Evolutionary conservation across 1,284 basidiomycete genomes (phyloP), one percentile per base, ranked within the genome.

Genomic region (Sporisorium scitamineum): DNA sequence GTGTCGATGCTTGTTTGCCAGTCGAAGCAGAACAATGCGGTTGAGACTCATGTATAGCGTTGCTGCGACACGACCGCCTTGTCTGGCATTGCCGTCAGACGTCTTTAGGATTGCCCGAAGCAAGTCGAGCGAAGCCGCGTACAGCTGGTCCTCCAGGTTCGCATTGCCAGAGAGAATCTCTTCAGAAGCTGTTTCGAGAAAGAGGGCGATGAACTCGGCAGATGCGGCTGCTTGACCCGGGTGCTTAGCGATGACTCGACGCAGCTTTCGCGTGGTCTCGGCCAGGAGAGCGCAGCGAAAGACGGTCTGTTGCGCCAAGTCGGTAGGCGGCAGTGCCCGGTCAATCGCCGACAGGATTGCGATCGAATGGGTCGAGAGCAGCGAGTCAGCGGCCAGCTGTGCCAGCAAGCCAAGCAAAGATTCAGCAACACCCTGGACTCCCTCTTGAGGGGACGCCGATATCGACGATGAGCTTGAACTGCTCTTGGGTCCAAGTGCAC

Each of bases 1-100:
- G 41, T 59, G 48, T 24, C 54, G 51, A 6, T 52, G 27, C 20
- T 50, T 51, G 22, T 61, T 48, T 8, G 66, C 61, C 14, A 80
- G 54, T 7, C 73, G 64, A 18, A 70, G 54, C 24, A 80, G 61
- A 3, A 79, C 44, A 42, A 79, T 74, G n/a, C 77, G 71, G 39
- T 80, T 76, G 11, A 80, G 65, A 54, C 73, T 77, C 53, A 70
- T 65, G 53, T 71, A 70, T 13, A 79, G 71, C 14, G 66, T 64
- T 3, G 52, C 45, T 14, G 60, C 54, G 9, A 63, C 60, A 18
- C 45, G 60, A 2, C 18, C 31, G 9, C 26, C 32, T 5, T 34
- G 42, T 54, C 31, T 66, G 5, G 63, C 52, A 11, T 5, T 42
- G 39, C 29, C 27, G 39, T 42, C 56, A 14, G 54, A 18, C 13